These are phyloP conservation scores for Periconia digitata DNA, from an alignment of 2,329 filamentous ascomycete species.

Conservation along the genomic window DNA sequence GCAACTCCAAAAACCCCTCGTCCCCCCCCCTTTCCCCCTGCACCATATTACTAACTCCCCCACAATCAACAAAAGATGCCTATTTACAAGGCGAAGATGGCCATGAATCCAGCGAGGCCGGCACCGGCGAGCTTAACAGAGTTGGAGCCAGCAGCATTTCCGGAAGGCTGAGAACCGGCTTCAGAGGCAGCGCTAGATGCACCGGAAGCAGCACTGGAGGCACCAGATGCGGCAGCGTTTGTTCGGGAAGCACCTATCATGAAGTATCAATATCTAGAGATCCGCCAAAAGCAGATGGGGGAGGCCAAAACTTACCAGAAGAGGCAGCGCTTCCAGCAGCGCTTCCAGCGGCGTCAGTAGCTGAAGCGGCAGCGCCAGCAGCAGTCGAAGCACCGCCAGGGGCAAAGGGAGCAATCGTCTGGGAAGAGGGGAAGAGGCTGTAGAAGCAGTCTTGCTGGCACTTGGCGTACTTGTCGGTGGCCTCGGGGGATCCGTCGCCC, in stretches of 20 bases:
- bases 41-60: not conserved
- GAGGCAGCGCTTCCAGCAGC: conserved; percentile 2
- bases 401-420: conserved; percentile 24
- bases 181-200: conserved; percentile 26
- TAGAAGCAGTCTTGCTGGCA: conserved; percentile 55
- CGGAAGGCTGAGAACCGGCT: conserved; percentile 17
- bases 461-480: conserved; percentile 49
- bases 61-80: not conserved
- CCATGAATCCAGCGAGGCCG: conserved; percentile 41
- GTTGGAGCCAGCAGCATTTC: conserved; percentile 32
- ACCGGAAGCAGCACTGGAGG: conserved; percentile 16
- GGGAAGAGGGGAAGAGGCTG: conserved; percentile 50
- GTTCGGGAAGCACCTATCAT: conserved; percentile 11
- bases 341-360: conserved; percentile 10
- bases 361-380: conserved; percentile 15
- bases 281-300: not conserved
- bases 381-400: conserved; percentile 22
- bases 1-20: not conserved
- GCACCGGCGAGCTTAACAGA: conserved; percentile 34
- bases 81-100: conserved; percentile 41
- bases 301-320: conserved; percentile 1
- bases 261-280: not conserved
- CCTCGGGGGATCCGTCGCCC: conserved; percentile 51
- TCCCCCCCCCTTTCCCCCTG: conserved; percentile 10
- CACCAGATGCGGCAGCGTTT: conserved; percentile 19